phyloP scores from a whole-genome alignment of 768 basidiomycete genomes.

The Macrolepiota albuminosa region DNA sequence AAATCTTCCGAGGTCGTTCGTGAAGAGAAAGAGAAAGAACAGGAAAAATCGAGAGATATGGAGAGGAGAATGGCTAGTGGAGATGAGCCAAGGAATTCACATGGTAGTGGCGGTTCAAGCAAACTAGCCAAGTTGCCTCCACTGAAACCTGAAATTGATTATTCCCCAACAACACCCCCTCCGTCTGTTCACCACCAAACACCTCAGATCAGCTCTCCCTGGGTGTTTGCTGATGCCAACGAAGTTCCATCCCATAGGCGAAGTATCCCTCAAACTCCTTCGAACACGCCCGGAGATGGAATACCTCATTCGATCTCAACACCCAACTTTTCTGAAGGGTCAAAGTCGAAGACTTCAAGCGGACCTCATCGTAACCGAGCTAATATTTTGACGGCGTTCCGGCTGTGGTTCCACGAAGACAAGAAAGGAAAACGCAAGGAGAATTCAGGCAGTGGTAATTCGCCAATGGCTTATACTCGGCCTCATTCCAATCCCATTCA shows the following conservation, averaged over 20 bases:
- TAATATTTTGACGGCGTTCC: constrained; percentile 79
- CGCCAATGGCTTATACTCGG: constrained; percentile 23
- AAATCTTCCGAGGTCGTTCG: constrained; percentile 72
- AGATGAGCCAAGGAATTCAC: constrained; percentile 60
- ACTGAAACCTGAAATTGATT: constrained; percentile 43
- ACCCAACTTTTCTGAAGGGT: constrained; percentile 31
- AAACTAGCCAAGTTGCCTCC: constrained; percentile 72
- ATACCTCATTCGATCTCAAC: constrained; percentile 41
- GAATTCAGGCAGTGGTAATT: constrained; percentile 14
- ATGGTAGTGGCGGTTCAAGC: constrained; percentile 53
- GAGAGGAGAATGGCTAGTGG: constrained; percentile 39
- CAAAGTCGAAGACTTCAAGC: constrained; percentile 7
- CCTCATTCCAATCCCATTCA: constrained; percentile 10
- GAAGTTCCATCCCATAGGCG: constrained; percentile 29
- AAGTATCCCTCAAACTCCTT: constrained; percentile 32
- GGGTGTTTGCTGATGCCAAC: constrained; percentile 55
- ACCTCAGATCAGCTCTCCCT: constrained; percentile 58
- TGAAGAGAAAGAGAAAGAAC: constrained; percentile 51
- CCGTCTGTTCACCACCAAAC: constrained; percentile 37
- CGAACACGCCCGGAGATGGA: constrained; percentile 48
- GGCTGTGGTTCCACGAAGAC: constrained; percentile 92
- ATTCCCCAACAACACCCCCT: constrained; percentile 48
- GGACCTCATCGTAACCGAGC: constrained; percentile 59
- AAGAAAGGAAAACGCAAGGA: constrained; percentile 82
- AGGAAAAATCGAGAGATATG: constrained; percentile 39